Evolutionary conservation across 2,329 filamentous ascomycete species (phyloP).

Genomic region (Clarireedia hainanense): DNA sequence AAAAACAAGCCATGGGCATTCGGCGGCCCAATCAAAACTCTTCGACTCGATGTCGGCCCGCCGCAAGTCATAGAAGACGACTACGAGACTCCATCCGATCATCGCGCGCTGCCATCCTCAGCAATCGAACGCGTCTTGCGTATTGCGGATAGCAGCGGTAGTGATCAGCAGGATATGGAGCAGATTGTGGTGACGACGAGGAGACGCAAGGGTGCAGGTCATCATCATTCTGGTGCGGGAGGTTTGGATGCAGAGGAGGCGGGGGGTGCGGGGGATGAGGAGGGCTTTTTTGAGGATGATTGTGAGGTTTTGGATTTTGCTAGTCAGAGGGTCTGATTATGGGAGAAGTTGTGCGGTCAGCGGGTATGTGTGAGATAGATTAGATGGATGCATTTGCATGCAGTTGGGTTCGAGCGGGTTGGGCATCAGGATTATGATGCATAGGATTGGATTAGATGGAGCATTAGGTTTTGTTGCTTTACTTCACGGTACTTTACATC

Average conservation of each 20-base stretch:
- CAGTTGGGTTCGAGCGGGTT: constrained; percentile 1
- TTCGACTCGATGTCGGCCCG: constrained; percentile 46
- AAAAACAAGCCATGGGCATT: constrained; percentile 46
- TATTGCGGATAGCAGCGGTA: constrained; percentile 34
- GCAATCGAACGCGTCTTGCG: constrained; percentile 56
- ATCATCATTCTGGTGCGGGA: constrained; percentile 27
- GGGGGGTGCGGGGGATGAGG: constrained; percentile 48
- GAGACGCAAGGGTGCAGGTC: constrained; percentile 51
- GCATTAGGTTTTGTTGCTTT: too few species aligned
- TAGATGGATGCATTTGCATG: not conserved
- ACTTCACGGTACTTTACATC: too few species aligned
- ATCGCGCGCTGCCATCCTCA: constrained; percentile 52
- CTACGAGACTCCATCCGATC: constrained; percentile 38
- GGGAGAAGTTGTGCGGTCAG: too few species aligned
- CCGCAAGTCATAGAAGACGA: constrained; percentile 43
- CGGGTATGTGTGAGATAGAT: not conserved
- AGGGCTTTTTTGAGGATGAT: constrained; percentile 85
- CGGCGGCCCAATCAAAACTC: constrained; percentile 44
- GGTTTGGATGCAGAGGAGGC: constrained; percentile 20
- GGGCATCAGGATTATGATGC: not conserved
- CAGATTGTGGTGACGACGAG: constrained; percentile 79
- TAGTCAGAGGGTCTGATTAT: constrained; percentile 51
- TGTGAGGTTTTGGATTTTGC: constrained; percentile 89
- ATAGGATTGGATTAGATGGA: not conserved
- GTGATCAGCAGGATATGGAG: constrained; percentile 46